Conservation (phyloP, 148 eudicot species). For the Euryodendron excelsum region DNA sequence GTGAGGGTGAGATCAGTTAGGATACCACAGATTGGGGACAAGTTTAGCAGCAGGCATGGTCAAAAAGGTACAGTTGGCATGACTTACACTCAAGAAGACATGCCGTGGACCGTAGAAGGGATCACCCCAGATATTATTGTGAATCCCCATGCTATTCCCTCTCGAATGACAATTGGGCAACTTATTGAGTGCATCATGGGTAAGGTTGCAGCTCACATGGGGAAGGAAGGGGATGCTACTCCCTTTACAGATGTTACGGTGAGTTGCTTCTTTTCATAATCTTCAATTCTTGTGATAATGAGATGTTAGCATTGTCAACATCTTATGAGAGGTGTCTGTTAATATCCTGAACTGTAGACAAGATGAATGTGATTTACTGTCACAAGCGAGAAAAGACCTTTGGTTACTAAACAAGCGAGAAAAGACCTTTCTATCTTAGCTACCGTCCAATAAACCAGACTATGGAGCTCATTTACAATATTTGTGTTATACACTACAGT, state of each 20-base stretch:
- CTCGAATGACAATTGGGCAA: constrained; percentile 98
- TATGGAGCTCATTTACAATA: not conserved
- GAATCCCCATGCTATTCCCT: constrained; percentile 98
- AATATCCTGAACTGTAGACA: not conserved
- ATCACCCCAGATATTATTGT: constrained; percentile 93
- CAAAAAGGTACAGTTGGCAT: constrained; percentile 98
- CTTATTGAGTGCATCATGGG: constrained; percentile 99
- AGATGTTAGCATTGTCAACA: not conserved
- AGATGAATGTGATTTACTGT: not conserved
- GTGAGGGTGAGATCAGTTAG: constrained; percentile 94
- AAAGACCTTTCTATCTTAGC: too few relatives aligned
- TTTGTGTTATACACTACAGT: too few relatives aligned
- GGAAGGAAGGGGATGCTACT: constrained; percentile 99
- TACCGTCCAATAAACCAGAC: not conserved
- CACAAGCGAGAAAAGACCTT: too few relatives aligned
- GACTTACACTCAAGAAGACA: constrained; percentile 98
- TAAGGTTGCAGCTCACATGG: constrained; percentile 98
- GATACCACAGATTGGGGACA: constrained; percentile 97
- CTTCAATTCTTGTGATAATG: not conserved
- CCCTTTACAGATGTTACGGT: constrained; percentile 98
- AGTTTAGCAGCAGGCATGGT: constrained; percentile 95
- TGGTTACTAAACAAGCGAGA: too few relatives aligned
- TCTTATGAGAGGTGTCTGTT: not conserved
- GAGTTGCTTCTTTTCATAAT: constrained; percentile 28
- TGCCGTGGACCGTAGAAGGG: constrained; percentile 98